Conservation (phyloP, 2,329 filamentous ascomycete genomes). For the Fusarium pseudoanthophilum region DNA sequence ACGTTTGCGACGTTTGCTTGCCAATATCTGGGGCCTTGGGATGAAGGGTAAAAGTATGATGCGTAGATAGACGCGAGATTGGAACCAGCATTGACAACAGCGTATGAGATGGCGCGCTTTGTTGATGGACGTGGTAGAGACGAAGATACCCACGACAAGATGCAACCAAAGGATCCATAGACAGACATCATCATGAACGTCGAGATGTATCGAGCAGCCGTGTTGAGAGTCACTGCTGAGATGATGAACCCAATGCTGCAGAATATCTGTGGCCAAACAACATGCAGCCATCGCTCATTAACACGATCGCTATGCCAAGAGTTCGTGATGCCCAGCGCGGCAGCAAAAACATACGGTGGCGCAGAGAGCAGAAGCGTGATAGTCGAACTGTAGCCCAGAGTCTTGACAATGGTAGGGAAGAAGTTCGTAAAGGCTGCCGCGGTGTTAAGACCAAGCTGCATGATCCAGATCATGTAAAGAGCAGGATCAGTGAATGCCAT, state of each 20-base stretch:
- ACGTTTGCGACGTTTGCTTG: slow-evolving; percentile 6
- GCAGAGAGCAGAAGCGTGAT: slow-evolving; percentile 11
- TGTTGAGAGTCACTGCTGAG: slow-evolving; percentile 6
- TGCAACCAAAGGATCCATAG: slow-evolving; percentile 14
- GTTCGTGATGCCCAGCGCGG: not conserved
- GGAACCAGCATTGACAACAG: slow-evolving; percentile 1
- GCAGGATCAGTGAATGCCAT: slow-evolving; percentile 12
- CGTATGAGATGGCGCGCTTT: slow-evolving; percentile 11
- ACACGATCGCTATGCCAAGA: slow-evolving; percentile 12
- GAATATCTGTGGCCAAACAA: slow-evolving; percentile 15
- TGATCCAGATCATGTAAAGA: slow-evolving; percentile 16
- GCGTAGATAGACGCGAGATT: slow-evolving; percentile 14
- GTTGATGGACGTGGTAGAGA: slow-evolving; percentile 10
- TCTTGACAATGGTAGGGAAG: slow-evolving; percentile 16
- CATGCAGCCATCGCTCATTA: slow-evolving; percentile 6
- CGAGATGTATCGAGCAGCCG: slow-evolving; percentile 9
- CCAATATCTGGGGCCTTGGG: slow-evolving; percentile 8
- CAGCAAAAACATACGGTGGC: slow-evolving; percentile 12
- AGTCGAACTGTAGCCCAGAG: not conserved
- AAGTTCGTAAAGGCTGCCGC: slow-evolving; percentile 12
- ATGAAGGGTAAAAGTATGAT: slow-evolving; percentile 1
- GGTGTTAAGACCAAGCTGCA: slow-evolving; percentile 18
- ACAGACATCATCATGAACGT: slow-evolving; percentile 25
- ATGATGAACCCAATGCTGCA: slow-evolving; percentile 13
- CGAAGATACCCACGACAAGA: slow-evolving; percentile 8